Conservation (phyloP, 345 rosid genomes). For the Eucalyptus viminalis region DNA sequence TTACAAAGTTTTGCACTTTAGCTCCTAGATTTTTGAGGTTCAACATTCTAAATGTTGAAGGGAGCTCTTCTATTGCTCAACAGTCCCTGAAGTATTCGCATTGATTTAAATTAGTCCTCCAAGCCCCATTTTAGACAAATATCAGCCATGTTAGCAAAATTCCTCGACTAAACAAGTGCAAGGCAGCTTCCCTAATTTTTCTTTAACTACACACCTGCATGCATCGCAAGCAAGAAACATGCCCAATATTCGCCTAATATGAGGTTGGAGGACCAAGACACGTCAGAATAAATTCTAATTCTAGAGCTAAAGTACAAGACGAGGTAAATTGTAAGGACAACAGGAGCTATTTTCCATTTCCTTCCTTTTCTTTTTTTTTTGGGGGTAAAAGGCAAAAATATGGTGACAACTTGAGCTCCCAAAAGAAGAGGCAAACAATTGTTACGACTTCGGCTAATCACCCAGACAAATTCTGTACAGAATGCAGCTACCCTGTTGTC, state of each 20-base stretch:
- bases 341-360: background rate
- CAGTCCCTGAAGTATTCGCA: background rate
- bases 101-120: background rate
- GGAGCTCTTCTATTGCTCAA: background rate
- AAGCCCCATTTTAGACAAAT: background rate
- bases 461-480: constrained; percentile 18
- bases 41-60: background rate
- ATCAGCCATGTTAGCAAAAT: background rate
- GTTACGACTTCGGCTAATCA: background rate
- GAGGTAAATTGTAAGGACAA: background rate
- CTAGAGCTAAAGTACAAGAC: background rate
- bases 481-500: background rate
- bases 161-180: background rate
- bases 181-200: background rate
- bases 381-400: background rate
- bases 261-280: background rate
- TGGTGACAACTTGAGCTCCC: background rate
- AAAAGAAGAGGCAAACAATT: background rate
- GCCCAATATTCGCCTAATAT: background rate
- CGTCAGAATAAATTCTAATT: background rate
- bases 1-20: background rate
- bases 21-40: background rate
- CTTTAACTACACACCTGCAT: background rate
- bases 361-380: background rate
- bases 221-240: background rate